A percentile compares a stretch with the other conserved stretches of the same genome.
Evolutionary conservation across 2,329 filamentous ascomycete species (phyloP).

Genomic region (Penicillium sp.): DNA sequence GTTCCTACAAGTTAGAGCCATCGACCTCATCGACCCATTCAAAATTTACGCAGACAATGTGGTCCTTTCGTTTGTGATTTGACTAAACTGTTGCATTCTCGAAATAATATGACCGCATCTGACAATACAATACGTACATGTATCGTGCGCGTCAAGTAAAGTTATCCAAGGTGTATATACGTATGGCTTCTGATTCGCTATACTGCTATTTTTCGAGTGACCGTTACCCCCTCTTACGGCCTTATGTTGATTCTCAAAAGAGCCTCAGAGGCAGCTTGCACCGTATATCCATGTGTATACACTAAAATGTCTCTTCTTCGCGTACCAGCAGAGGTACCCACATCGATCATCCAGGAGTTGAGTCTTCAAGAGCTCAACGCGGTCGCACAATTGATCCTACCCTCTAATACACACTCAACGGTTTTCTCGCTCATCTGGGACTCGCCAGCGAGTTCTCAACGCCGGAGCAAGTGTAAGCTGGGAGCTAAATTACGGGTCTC

Average conservation of each 20-base stretch:
- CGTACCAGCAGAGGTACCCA: no score
- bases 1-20: no score
- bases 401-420: neutral
- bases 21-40: no score
- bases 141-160: no score
- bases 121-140: no score
- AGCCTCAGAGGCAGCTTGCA: neutral
- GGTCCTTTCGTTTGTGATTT: no score
- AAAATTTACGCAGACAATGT: no score
- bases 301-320: neutral
- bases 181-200: neutral
- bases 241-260: neutral
- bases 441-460: neutral
- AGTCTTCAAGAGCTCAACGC: neutral
- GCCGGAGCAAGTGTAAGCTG: neutral
- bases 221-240: no score
- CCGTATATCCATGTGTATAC: neutral
- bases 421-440: neutral
- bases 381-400: neutral
- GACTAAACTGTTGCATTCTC: no score
- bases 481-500: neutral
- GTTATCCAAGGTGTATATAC: neutral
- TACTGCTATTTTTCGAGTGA: no score
- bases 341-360: neutral
- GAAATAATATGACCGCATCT: no score